These are phyloP conservation scores for Byssochlamys sp. DNA, from an alignment of 2,329 filamentous ascomycete genomes.

Conservation along the genomic window DNA sequence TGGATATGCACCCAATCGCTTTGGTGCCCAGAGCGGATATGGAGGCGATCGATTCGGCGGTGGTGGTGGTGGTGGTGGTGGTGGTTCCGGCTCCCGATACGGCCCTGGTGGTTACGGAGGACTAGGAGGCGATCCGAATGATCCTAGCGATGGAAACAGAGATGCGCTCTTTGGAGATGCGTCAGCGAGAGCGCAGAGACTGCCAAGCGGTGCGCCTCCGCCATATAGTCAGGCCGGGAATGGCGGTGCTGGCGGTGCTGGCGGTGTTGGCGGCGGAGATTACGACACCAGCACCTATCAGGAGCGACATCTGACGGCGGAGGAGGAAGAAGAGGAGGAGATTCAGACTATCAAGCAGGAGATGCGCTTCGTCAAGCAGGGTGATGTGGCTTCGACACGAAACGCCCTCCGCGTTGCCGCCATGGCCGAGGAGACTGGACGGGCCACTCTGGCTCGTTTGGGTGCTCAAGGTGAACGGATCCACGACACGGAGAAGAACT, in stretches of 20 bases:
- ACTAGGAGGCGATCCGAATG: constrained; percentile 43
- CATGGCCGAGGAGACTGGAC: constrained; percentile 61
- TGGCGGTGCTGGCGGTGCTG: constrained; percentile 23
- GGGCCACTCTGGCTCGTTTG: constrained; percentile 62
- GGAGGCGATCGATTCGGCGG: constrained; percentile 45
- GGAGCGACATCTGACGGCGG: constrained; percentile 68
- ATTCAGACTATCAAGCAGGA: constrained; percentile 64
- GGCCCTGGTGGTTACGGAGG: constrained; percentile 47
- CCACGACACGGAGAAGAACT: constrained; percentile 70
- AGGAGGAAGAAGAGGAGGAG: constrained; percentile 66
- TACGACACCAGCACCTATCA: constrained; percentile 44
- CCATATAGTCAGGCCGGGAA: constrained; percentile 24
- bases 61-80: constrained; percentile 28
- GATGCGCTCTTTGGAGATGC: constrained; percentile 53
- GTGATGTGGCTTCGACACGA: constrained; percentile 62
- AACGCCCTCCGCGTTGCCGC: constrained; percentile 60
- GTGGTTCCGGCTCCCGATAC: constrained; percentile 38
- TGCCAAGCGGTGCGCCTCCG: constrained; percentile 22
- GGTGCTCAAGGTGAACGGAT: constrained; percentile 71
- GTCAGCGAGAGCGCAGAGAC: constrained; percentile 39
- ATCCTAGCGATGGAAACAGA: constrained; percentile 45
- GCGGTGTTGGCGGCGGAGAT: constrained; percentile 19
- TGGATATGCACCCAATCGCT: constrained; percentile 33
- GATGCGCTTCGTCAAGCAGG: constrained; percentile 65
- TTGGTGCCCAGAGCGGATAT: constrained; percentile 40